phyloP scores from a whole-genome alignment of 2,329 filamentous ascomycete species.

The Delphinella strobiligena region DNA sequence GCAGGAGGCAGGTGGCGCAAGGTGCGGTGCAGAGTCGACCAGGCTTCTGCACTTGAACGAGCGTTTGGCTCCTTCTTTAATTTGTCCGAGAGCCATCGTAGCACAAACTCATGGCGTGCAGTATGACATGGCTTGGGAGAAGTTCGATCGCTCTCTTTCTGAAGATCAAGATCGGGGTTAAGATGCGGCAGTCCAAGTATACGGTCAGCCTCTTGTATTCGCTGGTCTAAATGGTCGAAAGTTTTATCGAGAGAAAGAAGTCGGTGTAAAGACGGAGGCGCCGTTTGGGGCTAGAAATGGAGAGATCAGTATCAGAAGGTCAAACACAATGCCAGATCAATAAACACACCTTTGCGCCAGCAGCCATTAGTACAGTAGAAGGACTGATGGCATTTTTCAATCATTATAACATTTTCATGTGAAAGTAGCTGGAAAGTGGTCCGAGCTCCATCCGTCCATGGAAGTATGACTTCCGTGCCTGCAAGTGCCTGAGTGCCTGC shows the following conservation, averaged over 20 bases:
- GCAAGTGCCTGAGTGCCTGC: too few species aligned
- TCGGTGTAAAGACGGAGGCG: slow-evolving; percentile 19
- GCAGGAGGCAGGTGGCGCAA: slow-evolving; percentile 5
- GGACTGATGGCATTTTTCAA: too few species aligned
- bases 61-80: slow-evolving; percentile 34
- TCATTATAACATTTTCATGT: too few species aligned
- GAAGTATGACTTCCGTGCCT: background rate
- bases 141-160: too few species aligned
- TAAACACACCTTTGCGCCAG: slow-evolving; percentile 2
- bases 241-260: slow-evolving; percentile 28
- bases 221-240: slow-evolving; percentile 23
- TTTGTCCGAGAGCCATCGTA: slow-evolving; percentile 55
- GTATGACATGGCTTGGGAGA: slow-evolving; percentile 2
- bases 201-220: slow-evolving; percentile 28
- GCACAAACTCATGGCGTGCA: slow-evolving; percentile 50
- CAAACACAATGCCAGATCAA: too few species aligned
- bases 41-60: slow-evolving; percentile 32
- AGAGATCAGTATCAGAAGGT: background rate
- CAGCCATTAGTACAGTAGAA: background rate
- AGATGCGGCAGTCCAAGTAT: slow-evolving; percentile 23
- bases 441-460: too few species aligned
- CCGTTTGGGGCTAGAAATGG: background rate
- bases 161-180: too few species aligned
- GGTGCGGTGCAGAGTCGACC: slow-evolving; percentile 41
- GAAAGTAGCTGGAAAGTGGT: too few species aligned